Base-by-base conservation (phyloP, 768 basidiomycete species). In the Trametes cingulata region DNA sequence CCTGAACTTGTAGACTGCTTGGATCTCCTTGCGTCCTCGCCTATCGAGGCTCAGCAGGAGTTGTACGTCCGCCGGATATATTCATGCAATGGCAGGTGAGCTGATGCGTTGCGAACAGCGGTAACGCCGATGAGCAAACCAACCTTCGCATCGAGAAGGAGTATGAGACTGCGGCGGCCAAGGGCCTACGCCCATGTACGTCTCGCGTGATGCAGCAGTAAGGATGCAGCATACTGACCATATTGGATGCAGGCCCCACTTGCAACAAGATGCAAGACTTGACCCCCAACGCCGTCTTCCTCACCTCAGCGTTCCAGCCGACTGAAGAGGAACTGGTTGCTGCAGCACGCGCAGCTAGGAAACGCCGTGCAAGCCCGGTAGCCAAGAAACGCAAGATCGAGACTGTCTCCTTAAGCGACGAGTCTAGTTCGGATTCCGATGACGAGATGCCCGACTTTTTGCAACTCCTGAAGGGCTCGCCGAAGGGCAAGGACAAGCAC, bases 211-310 rank as follows among this genome's bases (percentile, higher is more conserved):
- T 24, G 13, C 36, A 12, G 6, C 9, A 22, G 35, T 39, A 48
- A 51, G 19, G 52, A 33, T n/a, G 46, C n/a, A 22, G 29, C 40
- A 12, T n/a, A 14, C 39, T 29, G 17, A 49, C 4, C 45, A 53
- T 19, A 46, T 15, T 39, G n/a, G 13, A 12, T 14, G 7, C 57
- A 87, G 86, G 88, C 69, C 87, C 86, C 8, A 82, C 76, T 1
- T 94, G 92, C 73, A 83, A 85, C 67, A 80, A 79, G 66, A 85
- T 86, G 78, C 79, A 82, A 53, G 83, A 88, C 61, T 74, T 83
- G 17, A 73, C 74, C 8, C 72, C 76, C 9, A 72, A 72, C 25
- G 80, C 79, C 53, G 73, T 87, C 27, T 94, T 88, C 80, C 78
- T 77, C 45, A 78, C 85, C 1, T 70, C 73, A 1, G 88, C 89